phyloP scores from a whole-genome alignment of 2,329 filamentous ascomycete species.

The Aureobasidium sp. region DNA sequence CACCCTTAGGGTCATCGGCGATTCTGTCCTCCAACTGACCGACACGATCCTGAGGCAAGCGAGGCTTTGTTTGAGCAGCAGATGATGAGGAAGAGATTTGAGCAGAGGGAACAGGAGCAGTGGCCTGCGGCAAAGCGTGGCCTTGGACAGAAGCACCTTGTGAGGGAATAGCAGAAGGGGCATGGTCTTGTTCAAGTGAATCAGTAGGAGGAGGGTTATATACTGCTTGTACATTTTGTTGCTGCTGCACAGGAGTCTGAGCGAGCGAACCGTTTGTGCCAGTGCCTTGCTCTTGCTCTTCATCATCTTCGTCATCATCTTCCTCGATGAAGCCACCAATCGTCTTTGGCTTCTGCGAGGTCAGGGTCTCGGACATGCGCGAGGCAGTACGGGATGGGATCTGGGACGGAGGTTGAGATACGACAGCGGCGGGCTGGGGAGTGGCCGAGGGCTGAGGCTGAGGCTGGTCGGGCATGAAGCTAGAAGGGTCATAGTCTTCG shows the following conservation, averaged over 20 bases:
- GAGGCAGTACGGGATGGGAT: conserved; percentile 41
- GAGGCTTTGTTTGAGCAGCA: conserved; percentile 38
- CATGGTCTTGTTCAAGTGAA: conserved; percentile 17
- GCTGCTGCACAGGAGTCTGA: conserved; percentile 17
- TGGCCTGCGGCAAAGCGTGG: conserved; percentile 19
- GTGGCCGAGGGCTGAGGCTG: background rate
- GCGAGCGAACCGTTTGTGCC: conserved; percentile 14
- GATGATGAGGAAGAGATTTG: conserved; percentile 19
- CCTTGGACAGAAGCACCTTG: conserved; percentile 20
- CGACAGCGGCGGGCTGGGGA: conserved; percentile 7
- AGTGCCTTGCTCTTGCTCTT: conserved; percentile 25
- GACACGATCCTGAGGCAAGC: conserved; percentile 65
- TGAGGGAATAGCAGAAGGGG: conserved; percentile 28
- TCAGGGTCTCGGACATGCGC: conserved; percentile 25
- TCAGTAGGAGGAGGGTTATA: conserved; percentile 16
- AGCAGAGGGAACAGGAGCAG: conserved; percentile 21
- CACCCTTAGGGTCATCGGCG: conserved; percentile 84
- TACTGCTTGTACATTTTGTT: conserved; percentile 15
- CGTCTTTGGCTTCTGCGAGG: conserved; percentile 42
- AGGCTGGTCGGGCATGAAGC: conserved; percentile 20
- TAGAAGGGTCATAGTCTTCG: conserved; percentile 35
- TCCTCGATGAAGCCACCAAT: conserved; percentile 58
- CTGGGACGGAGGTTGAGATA: conserved; percentile 32
- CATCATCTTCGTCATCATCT: conserved; percentile 54
- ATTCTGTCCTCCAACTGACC: conserved; percentile 84